Evolutionary conservation across 2,329 filamentous ascomycete genomes (phyloP).

Genomic region (Hypoxylon sp.): DNA sequence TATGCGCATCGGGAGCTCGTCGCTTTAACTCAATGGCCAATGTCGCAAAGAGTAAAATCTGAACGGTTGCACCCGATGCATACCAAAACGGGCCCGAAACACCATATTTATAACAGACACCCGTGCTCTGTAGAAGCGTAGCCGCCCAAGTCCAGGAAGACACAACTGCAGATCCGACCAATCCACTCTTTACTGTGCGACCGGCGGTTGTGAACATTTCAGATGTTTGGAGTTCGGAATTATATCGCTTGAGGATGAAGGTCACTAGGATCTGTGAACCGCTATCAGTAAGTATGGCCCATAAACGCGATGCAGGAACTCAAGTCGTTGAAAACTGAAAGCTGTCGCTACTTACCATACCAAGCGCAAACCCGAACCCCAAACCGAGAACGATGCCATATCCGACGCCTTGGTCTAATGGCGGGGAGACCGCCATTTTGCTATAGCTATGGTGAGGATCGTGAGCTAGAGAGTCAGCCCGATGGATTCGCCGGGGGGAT

Average conservation of each 20-base stretch:
- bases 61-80: constrained; percentile 77
- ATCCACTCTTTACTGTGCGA: constrained; percentile 85
- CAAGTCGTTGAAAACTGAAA: neutral
- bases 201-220: constrained; percentile 94
- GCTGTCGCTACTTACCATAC: constrained; percentile 60
- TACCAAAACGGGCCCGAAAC: constrained; percentile 65
- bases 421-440: constrained; percentile 40
- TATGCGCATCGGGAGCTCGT: constrained; percentile 86
- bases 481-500: too few relatives aligned
- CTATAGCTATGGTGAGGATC: constrained; percentile 41
- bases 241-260: constrained; percentile 69
- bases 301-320: neutral
- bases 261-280: constrained; percentile 66
- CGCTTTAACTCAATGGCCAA: constrained; percentile 90
- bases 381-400: constrained; percentile 82
- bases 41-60: constrained; percentile 89
- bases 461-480: neutral
- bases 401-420: constrained; percentile 69
- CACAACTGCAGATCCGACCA: constrained; percentile 89
- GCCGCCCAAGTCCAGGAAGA: constrained; percentile 95
- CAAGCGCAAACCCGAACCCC: constrained; percentile 76
- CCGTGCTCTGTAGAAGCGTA: constrained; percentile 79
- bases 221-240: constrained; percentile 79
- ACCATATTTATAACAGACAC: constrained; percentile 84
- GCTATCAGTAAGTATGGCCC: constrained; percentile 1